phyloP scores from a whole-genome alignment of 192 early-diverging fungal genomes.

The Linnemannia exigua region DNA sequence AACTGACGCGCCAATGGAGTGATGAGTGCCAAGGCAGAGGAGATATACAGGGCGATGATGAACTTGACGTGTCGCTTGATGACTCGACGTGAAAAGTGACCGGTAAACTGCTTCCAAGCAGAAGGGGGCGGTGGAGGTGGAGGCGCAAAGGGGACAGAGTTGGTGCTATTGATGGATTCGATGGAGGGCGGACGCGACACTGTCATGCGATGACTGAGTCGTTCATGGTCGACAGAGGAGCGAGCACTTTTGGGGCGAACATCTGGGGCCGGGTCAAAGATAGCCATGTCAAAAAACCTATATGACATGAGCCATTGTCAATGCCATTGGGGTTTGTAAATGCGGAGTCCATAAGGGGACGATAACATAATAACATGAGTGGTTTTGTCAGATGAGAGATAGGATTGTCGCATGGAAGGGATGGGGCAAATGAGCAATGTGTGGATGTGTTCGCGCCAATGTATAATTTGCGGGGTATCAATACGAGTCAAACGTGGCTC shows the following conservation, averaged over 20 bases:
- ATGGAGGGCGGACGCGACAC: conserved; percentile 44
- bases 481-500: conserved; percentile 4
- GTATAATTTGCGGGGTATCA: conserved; percentile 5
- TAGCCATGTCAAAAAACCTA: conserved; percentile 54
- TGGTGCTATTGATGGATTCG: conserved; percentile 46
- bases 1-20: conserved; percentile 19
- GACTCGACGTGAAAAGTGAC: conserved; percentile 53
- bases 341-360: not conserved
- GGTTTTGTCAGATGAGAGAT: not conserved
- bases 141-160: conserved; percentile 51
- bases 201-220: conserved; percentile 17
- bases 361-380: not conserved
- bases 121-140: conserved; percentile 46
- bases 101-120: conserved; percentile 50
- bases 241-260: conserved; percentile 27
- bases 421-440: too few species aligned
- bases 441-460: not conserved
- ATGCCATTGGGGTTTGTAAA: not conserved
- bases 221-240: conserved; percentile 41
- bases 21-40: conserved; percentile 55
- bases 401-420: not conserved
- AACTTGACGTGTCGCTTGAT: conserved; percentile 62
- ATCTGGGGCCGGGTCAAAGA: conserved; percentile 46
- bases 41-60: conserved; percentile 50
- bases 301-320: not conserved